Conservation (phyloP, 1,139 yeast species). For the Candida anutae region DNA sequence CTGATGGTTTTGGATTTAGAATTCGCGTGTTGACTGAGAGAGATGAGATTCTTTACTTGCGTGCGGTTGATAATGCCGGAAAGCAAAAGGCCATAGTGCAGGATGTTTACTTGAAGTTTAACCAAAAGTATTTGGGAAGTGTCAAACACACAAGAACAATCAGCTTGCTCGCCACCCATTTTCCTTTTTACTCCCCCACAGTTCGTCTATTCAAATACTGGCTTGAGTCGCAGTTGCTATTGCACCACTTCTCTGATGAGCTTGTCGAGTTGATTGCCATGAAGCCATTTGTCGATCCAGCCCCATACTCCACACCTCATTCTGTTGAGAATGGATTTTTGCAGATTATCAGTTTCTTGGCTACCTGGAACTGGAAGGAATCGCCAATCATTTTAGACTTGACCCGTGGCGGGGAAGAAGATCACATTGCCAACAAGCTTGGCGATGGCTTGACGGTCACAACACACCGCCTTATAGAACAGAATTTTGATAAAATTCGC, state of each 20-base stretch:
- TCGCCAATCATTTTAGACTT: conserved; percentile 76
- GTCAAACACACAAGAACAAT: conserved; percentile 81
- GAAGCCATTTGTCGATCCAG: conserved; percentile 79
- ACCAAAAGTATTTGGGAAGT: conserved; percentile 58
- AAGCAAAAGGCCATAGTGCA: conserved; percentile 55
- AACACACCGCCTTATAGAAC: conserved; percentile 54
- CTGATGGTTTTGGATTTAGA: conserved; percentile 82
- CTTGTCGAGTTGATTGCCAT: conserved; percentile 74
- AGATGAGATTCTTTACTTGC: conserved; percentile 65
- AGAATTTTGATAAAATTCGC: conserved; percentile 59
- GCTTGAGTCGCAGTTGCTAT: conserved; percentile 66
- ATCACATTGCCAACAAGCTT: conserved; percentile 23
- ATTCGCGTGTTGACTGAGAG: conserved; percentile 71
- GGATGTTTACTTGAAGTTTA: conserved; percentile 55
- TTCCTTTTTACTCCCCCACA: conserved; percentile 69
- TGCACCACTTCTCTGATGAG: conserved; percentile 68
- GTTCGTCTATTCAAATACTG: conserved; percentile 82
- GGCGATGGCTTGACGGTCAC: conserved; percentile 61
- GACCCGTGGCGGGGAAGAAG: conserved; percentile 31
- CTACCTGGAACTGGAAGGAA: conserved; percentile 93
- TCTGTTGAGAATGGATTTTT: conserved; percentile 76
- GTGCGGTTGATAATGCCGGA: conserved; percentile 57
- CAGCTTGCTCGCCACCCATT: conserved; percentile 62
- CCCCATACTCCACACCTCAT: conserved; percentile 74
- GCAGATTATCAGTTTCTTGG: conserved; percentile 60